A percentile compares a stretch with the other conserved stretches of the same genome.
Conservation (phyloP, 106 monocot genomes). For the Ottelia alismoides region DNA sequence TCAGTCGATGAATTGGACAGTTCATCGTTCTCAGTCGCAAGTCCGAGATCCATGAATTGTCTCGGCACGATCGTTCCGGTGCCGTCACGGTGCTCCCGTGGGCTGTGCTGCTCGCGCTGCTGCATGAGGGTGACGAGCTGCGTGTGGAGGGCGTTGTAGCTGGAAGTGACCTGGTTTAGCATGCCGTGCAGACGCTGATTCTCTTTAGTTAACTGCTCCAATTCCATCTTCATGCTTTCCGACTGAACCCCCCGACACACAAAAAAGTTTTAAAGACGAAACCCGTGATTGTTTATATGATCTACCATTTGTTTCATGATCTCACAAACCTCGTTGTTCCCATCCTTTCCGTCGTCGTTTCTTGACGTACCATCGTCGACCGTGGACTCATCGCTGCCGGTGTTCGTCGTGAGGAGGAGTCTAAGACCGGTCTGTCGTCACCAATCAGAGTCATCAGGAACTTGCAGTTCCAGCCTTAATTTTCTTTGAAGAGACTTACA, state of each 20-base stretch:
- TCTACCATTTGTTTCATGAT: no score
- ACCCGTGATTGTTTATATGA: no score
- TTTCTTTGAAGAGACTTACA: background rate
- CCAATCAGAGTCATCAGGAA: background rate
- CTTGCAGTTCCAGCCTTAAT: background rate
- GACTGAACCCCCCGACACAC: no score
- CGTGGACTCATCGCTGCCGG: constrained; percentile 54
- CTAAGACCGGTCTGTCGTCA: constrained; percentile 56
- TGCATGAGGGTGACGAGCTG: constrained; percentile 52
- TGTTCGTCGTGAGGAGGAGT: constrained; percentile 43
- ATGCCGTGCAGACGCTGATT: constrained; percentile 49
- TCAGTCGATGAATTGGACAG: constrained; percentile 54
- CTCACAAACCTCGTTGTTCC: constrained; percentile 39
- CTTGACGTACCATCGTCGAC: constrained; percentile 40
- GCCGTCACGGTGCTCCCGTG: background rate
- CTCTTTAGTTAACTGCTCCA: constrained; percentile 56
- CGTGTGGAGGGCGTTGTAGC: constrained; percentile 58
- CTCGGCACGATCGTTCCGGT: constrained; percentile 29
- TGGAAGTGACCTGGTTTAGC: constrained; percentile 44
- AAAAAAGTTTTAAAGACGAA: no score
- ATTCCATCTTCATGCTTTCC: constrained; percentile 32
- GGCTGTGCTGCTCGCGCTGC: constrained; percentile 17
- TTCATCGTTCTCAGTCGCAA: constrained; percentile 20
- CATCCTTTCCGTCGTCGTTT: constrained; percentile 38
- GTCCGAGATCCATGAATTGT: constrained; percentile 78